Base-by-base conservation (phyloP, 257 asterid genomes). In the Capsicum baccatum region DNA sequence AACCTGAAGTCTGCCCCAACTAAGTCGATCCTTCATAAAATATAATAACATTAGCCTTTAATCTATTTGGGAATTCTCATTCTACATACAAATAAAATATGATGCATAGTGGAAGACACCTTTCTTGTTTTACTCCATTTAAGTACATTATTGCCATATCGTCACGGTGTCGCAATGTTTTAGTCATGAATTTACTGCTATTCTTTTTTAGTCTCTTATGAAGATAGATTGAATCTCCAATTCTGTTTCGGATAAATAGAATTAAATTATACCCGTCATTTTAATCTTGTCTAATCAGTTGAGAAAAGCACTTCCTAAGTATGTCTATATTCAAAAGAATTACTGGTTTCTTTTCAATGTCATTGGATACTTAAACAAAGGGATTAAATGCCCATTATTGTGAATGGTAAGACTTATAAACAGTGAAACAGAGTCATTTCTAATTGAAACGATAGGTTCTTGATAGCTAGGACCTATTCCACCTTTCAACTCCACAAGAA, bases 141-240 rank as follows among this genome's bases (percentile, higher is more conserved):
- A 66, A 63, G 42, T 64, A 39, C 47, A 82, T 44, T 52, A 68
- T 44, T 54, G 48, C n/a, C 37, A 44, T 17, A 70, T 66, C 85
- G 80, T 68, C 85, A 83, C 80, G 35, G 19, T 35, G 47, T 55
- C 64, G 85, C 66, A 54, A 83, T 83, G 80, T 37, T 83, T 68
- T 52, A 26, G 57, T 83, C 85, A 83, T 54, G 13, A 67, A 42
- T 48, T 66, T 52, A 66, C 57, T 83, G 80, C 68, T 67, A 10
- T 9, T 35, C 78, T 35, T 44, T 54, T 66, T 52, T 76, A 52
- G 8, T 26, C 12, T 12, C 63, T 73, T 48, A 6, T 12, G 6
- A 12, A 21, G 26, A 26, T 54, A 26, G 54, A 54, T 9, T 4
- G 15, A 76, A 78, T 78, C 12, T 54, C 26, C 48, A 13, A 78